Evolutionary conservation across 495 filamentous ascomycete genomes (phyloP), one percentile per base, ranked within the genome.

Genomic region (Penicillium antarcticum): DNA sequence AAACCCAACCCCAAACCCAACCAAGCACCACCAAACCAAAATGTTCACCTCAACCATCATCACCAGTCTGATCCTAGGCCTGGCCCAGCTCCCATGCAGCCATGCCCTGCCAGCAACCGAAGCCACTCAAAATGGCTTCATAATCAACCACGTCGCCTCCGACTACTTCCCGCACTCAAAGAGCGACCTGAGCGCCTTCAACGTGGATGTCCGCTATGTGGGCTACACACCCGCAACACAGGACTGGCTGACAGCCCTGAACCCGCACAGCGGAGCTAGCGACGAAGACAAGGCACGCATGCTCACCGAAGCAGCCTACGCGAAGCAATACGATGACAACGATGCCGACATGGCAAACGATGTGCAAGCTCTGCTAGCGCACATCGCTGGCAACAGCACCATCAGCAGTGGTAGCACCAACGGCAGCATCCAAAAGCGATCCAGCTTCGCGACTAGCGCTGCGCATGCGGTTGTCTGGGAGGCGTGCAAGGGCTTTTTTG

Each of bases 131-230:
- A 29, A 29, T 5, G 24, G 5, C 41, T 43, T 43, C 41, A 31
- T 12, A 7, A 18, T 43, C 8, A 43, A 11, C 41, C 41, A 43
- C 24, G 19, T 32, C 26, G 41, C 24, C n/a, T 43, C 41, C 0
- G 41, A 43, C 41, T 43, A 43, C 23, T 43, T 43, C 24, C 41
- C 41, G 3, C 8, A 43, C 41, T 29, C 41, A 13, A 43, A 43
- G n/a, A 11, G 14, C 24, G 41, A 43, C 24, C 41, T 43, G 0
- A 43, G 24, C 24, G 24, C 24, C 41, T 43, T 43, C 41, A 24
- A 43, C 24, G 41, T 43, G 10, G 41, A 43, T 14, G 41, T 43
- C 41, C 41, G 24, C 24, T 43, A 32, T 7, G 41, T 43, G 2
- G 14, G 9, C 24, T 43, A 43, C 9, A 17, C 41, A 2, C 5